Evolutionary conservation across 768 basidiomycete species (phyloP), one percentile per base, ranked within the genome.

Genomic region (Naganishia friedmannii): DNA sequence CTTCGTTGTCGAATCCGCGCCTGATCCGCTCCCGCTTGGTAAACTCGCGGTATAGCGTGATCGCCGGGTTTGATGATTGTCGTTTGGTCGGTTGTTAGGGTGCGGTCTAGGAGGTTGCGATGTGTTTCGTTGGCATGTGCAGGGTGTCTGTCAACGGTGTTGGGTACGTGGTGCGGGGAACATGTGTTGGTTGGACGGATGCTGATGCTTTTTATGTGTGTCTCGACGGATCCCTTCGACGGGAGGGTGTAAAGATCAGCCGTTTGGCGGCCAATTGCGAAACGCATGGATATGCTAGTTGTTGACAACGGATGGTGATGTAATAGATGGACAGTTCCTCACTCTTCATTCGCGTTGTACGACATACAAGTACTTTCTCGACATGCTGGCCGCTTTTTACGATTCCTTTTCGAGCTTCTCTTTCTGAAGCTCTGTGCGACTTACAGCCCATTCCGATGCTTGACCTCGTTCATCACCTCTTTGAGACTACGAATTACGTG

Each of bases 381-480:
- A 63, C 19, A 45, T 37, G 0, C n/a, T 29, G 12, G 3, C 2
- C 26, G 31, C 39, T 19, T 58, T 37, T 39, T 34, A 39, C 29
- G 28, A 29, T 56, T 8, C 13, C n/a, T 12, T 12, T 32, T 58
- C 34, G 21, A 23, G 57, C 29, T 37, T 58, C 9, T 42, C 42
- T 13, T 42, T 8, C 15, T 8, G 42, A 58, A 19, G 10, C 37
- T 39, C 21, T 39, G 19, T 37, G n/a, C 19, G n/a, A n/a, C 1
- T 29, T 70, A 60, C 39, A 65, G 23, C 26, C 31, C 37, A 37
- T 76, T 74, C 48, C 75, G 32, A 29, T 51, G 17, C 26, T 34
- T 26, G 10, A 76, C 76, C 55, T 78, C 79, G 6, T 68, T 45
- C 15, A 79, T 70, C 1, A 78, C 45, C 17, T 80, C 77, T 13